Evolutionary conservation across 2,329 filamentous ascomycete genomes (phyloP).

Genomic region (Colletotrichum abscissum): DNA sequence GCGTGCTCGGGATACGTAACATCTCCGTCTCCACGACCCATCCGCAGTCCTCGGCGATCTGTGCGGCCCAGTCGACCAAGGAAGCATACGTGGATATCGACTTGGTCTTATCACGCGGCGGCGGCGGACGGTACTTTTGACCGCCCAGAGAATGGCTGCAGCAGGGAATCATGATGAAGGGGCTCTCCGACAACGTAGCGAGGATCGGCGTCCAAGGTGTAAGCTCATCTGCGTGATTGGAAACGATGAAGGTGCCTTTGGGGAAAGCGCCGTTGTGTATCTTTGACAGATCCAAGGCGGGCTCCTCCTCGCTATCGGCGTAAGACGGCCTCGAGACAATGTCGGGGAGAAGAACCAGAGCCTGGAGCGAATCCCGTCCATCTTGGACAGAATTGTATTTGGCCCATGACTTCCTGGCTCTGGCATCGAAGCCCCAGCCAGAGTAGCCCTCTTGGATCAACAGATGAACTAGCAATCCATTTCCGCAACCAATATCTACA

Average conservation of each 20-base stretch:
- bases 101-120: conserved; percentile 61
- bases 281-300: conserved; percentile 20
- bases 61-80: conserved; percentile 81
- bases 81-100: conserved; percentile 81
- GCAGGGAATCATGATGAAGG: conserved; percentile 94
- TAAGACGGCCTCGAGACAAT: conserved; percentile 43
- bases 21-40: conserved; percentile 85
- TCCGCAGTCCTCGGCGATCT: conserved; percentile 77
- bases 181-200: conserved; percentile 77
- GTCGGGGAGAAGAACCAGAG: conserved; percentile 61
- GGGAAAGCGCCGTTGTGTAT: conserved; percentile 75
- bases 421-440: conserved; percentile 93
- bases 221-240: conserved; percentile 96
- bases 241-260: conserved; percentile 87
- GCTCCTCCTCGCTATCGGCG: conserved; percentile 32
- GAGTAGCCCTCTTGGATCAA: conserved; percentile 82
- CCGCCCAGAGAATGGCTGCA: conserved; percentile 91
- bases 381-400: conserved; percentile 65
- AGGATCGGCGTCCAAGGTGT: conserved; percentile 96
- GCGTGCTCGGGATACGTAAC: conserved; percentile 90
- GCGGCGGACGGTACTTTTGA: conserved; percentile 75
- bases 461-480: conserved; percentile 89
- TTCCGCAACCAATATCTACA: conserved; percentile 95
- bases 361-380: conserved; percentile 49
- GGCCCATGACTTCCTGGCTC: conserved; percentile 85